These are phyloP conservation scores for Gastrolobium villosum DNA, from an alignment of 306 rosid genomes.

Conservation along the genomic window DNA sequence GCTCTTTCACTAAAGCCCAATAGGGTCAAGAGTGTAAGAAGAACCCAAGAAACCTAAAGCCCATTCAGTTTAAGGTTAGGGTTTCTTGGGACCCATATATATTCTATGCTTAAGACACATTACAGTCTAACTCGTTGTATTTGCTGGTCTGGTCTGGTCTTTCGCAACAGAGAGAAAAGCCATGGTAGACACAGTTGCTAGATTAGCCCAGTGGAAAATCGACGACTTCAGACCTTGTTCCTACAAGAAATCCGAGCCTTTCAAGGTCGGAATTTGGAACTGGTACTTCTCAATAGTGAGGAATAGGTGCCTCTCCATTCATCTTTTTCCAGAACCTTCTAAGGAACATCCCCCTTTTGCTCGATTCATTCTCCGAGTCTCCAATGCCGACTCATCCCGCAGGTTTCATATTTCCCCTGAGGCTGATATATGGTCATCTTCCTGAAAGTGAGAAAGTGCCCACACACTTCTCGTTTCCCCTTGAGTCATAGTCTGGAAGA, in stretches of 20 bases:
- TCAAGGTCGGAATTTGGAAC: slow-evolving; percentile 91
- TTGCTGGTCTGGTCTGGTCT: not conserved
- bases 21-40: too few species aligned
- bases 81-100: too few species aligned
- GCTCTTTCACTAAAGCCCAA: too few species aligned
- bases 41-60: too few species aligned
- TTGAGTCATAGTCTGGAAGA: too few species aligned
- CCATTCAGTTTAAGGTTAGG: too few species aligned
- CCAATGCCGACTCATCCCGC: slow-evolving; percentile 65
- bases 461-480: too few species aligned
- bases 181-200: slow-evolving; percentile 72
- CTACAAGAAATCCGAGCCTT: slow-evolving; percentile 78
- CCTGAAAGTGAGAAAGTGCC: too few species aligned
- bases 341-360: slow-evolving; percentile 86
- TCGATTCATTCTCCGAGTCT: slow-evolving; percentile 75
- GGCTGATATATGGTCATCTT: too few species aligned
- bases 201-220: slow-evolving; percentile 90
- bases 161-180: slow-evolving; percentile 51
- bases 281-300: slow-evolving; percentile 81
- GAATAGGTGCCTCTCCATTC: slow-evolving; percentile 74
- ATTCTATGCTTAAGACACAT: slow-evolving; percentile 1
- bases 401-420: slow-evolving; percentile 69
- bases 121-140: not conserved
- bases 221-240: slow-evolving; percentile 76
- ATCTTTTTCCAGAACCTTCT: slow-evolving; percentile 82